These are phyloP conservation scores for Penicillium psychrosexuale DNA, from an alignment of 2,329 filamentous ascomycete genomes.

Conservation along the genomic window DNA sequence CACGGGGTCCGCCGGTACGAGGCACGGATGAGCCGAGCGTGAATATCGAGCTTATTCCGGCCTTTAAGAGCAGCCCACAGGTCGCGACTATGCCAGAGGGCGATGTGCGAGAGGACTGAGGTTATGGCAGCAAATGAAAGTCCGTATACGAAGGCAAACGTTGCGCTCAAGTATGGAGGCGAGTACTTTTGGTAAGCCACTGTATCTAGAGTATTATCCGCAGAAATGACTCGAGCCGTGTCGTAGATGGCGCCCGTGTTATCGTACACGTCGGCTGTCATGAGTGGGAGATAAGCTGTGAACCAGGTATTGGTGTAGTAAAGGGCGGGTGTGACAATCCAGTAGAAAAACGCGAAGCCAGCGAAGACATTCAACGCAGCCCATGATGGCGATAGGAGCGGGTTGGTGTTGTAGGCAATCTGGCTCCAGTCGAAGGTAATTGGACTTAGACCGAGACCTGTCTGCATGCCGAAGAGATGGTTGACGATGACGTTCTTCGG, in stretches of 20 bases:
- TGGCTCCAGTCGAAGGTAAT: slow-evolving; percentile 38
- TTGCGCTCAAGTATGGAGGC: slow-evolving; percentile 59
- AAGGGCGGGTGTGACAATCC: slow-evolving; percentile 34
- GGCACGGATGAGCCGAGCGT: slow-evolving; percentile 40
- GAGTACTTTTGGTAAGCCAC: slow-evolving; percentile 62
- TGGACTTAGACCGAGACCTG: slow-evolving; percentile 29
- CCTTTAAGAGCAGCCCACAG: slow-evolving; percentile 28
- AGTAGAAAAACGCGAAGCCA: slow-evolving; percentile 38
- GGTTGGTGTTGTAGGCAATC: slow-evolving; percentile 34
- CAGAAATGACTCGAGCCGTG: slow-evolving; percentile 55
- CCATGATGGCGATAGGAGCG: slow-evolving; percentile 39
- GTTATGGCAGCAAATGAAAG: slow-evolving; percentile 63
- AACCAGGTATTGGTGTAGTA: slow-evolving; percentile 34
- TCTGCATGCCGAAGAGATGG: slow-evolving; percentile 45
- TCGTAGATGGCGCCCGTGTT: slow-evolving; percentile 56
- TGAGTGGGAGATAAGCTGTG: slow-evolving; percentile 30
- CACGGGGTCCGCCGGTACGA: slow-evolving; percentile 40
- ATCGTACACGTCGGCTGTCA: slow-evolving; percentile 29
- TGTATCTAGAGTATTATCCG: slow-evolving; percentile 54
- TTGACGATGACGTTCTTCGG: slow-evolving; percentile 49
- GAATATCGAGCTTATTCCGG: slow-evolving; percentile 43
- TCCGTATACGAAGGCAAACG: slow-evolving; percentile 54
- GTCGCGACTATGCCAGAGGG: slow-evolving; percentile 30
- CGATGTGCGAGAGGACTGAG: slow-evolving; percentile 42
- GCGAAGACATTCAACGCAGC: slow-evolving; percentile 40